Conservation (phyloP, 2,329 filamentous ascomycete species). For the Cyclaneusma minus region DNA sequence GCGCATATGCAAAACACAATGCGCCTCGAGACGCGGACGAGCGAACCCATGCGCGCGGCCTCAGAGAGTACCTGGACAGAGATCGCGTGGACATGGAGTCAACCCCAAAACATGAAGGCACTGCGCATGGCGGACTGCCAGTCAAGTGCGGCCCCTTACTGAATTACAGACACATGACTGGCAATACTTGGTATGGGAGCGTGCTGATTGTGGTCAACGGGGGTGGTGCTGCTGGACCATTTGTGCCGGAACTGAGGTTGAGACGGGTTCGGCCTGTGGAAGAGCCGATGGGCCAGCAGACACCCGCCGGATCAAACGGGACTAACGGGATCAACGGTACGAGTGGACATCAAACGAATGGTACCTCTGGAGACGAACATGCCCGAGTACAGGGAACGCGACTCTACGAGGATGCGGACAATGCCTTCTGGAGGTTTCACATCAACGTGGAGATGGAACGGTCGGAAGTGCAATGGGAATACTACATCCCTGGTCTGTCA, state of each 20-base stretch:
- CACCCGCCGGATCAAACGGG: slow-evolving; percentile 3
- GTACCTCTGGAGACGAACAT: no score
- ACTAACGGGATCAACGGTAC: slow-evolving; percentile 16
- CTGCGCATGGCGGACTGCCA: slow-evolving; percentile 28
- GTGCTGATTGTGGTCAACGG: slow-evolving; percentile 70
- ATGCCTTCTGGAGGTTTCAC: slow-evolving; percentile 91
- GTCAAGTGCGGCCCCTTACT: slow-evolving; percentile 59
- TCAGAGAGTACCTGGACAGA: slow-evolving; percentile 40
- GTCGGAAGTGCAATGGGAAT: slow-evolving; percentile 63
- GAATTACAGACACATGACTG: slow-evolving; percentile 64
- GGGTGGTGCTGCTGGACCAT: slow-evolving; percentile 41
- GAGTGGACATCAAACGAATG: slow-evolving; percentile 14
- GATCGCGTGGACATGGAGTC: slow-evolving; percentile 36
- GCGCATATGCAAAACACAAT: slow-evolving; percentile 35
- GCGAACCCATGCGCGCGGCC: slow-evolving; percentile 29
- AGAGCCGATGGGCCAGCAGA: slow-evolving; percentile 2
- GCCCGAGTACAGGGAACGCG: slow-evolving; percentile 34
- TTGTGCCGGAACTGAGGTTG: slow-evolving; percentile 41
- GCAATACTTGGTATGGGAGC: slow-evolving; percentile 63
- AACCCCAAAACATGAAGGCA: slow-evolving; percentile 3
- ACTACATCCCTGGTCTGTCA: slow-evolving; percentile 51
- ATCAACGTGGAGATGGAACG: slow-evolving; percentile 60
- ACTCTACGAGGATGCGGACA: slow-evolving; percentile 48
- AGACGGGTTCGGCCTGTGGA: slow-evolving; percentile 24
- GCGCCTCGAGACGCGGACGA: slow-evolving; percentile 25